Percentiles rank a stretch among this genome's conserved stretches.
phyloP scores from a whole-genome alignment of 208 protist genomes.

The Tritrichomonas foetus region DNA sequence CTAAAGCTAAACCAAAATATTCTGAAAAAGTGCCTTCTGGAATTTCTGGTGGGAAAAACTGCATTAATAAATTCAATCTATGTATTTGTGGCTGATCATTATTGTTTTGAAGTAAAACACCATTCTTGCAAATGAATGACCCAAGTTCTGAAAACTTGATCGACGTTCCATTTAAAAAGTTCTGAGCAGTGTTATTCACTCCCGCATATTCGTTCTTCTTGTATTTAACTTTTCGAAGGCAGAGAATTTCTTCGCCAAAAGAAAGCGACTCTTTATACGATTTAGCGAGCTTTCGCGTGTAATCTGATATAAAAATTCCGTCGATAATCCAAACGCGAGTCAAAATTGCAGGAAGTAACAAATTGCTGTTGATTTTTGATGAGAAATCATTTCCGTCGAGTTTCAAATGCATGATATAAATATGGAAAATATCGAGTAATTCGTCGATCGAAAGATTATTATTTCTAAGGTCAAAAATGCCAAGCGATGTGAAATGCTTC shows the following conservation, averaged over 20 bases:
- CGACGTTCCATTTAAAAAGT: neutral
- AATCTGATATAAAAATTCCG: neutral
- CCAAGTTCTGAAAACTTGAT: neutral
- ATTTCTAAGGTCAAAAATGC: neutral
- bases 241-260: neutral
- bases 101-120: neutral
- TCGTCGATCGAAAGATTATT: neutral
- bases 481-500: neutral
- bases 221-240: neutral
- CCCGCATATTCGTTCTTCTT: neutral
- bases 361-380: no score
- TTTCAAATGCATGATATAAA: neutral
- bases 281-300: neutral
- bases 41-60: neutral
- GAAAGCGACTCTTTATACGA: neutral
- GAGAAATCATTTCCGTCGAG: neutral
- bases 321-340: neutral
- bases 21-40: neutral
- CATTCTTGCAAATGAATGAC: neutral
- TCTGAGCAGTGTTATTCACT: neutral
- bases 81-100: neutral
- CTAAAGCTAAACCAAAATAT: neutral
- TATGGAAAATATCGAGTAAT: neutral
- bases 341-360: neutral
- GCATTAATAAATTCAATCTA: neutral